phyloP scores from a whole-genome alignment of 1,284 basidiomycete species.

The Irpex sp. region DNA sequence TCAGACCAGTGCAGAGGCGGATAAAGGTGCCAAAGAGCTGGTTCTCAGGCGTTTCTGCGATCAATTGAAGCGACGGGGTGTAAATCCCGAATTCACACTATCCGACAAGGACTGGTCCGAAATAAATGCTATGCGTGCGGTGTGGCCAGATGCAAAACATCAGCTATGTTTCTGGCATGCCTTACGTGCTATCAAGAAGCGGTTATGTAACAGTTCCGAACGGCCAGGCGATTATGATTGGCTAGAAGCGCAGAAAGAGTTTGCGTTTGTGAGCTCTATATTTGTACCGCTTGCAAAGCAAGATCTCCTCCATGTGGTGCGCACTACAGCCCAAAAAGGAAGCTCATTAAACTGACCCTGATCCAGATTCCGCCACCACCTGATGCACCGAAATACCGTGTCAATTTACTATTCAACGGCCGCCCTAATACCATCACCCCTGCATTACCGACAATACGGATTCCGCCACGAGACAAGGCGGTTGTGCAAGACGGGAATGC shows the following conservation, averaged over 20 bases:
- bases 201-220: constrained; percentile 10
- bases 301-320: neutral
- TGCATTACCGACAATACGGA: neutral
- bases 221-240: constrained; percentile 8
- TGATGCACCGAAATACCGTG: neutral
- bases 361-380: neutral
- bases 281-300: constrained; percentile 14
- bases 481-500: neutral
- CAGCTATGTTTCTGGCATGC: constrained; percentile 17
- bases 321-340: neutral
- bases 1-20: constrained; percentile 5
- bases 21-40: constrained; percentile 4
- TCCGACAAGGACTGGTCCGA: constrained; percentile 18
- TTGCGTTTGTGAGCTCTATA: constrained; percentile 7
- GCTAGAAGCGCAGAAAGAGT: constrained; percentile 5
- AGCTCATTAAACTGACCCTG: neutral
- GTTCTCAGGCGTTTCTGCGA: constrained; percentile 7
- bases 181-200: constrained; percentile 13
- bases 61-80: constrained; percentile 7
- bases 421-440: constrained; percentile 1
- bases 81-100: constrained; percentile 13
- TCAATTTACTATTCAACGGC: constrained; percentile 3
- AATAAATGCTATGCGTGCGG: constrained; percentile 14
- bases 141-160: constrained; percentile 13
- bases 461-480: neutral